Evolutionary conservation across 2,329 filamentous ascomycete species (phyloP).

Genomic region (Aspergillus flavus): DNA sequence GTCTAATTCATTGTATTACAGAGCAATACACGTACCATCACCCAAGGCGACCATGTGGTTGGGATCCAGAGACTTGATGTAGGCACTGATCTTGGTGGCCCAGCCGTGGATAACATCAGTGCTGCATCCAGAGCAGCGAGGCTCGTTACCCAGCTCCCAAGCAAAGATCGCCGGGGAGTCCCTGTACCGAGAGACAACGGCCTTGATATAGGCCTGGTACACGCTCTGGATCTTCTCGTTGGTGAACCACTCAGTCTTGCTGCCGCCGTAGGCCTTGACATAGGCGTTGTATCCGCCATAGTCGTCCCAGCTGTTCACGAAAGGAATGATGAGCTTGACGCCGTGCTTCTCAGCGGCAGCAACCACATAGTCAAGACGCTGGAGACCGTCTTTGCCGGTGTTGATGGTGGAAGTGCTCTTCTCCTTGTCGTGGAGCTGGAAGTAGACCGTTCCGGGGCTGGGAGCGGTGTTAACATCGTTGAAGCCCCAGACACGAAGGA

Average conservation of each 20-base stretch:
- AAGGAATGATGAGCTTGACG: conserved; percentile 17
- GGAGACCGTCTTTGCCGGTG: neutral
- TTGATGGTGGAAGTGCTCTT: conserved; percentile 18
- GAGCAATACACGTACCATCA: conserved; percentile 2
- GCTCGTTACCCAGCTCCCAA: conserved; percentile 21
- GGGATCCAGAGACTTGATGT: conserved; percentile 18
- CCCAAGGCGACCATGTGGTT: conserved; percentile 19
- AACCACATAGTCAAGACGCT: conserved; percentile 20
- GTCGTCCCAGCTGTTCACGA: conserved; percentile 20
- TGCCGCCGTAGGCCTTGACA: conserved; percentile 16
- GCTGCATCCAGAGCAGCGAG: conserved; percentile 16
- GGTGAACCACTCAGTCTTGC: conserved; percentile 15
- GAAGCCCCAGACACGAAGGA: conserved; percentile 21
- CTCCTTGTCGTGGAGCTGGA: conserved; percentile 14
- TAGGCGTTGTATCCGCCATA: conserved; percentile 20
- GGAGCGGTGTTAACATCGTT: conserved; percentile 18
- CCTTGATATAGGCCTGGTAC: conserved; percentile 19
- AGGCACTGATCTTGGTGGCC: conserved; percentile 20
- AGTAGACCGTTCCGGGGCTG: conserved; percentile 13
- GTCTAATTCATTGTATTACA: neutral
- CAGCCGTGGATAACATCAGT: conserved; percentile 15
- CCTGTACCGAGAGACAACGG: conserved; percentile 15
- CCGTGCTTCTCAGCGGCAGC: conserved; percentile 14
- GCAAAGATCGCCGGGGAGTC: conserved; percentile 16
- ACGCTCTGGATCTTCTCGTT: conserved; percentile 14